These are phyloP conservation scores for Wallacemonas sp. DNA, from an alignment of 208 protist species.

Conservation along the genomic window DNA sequence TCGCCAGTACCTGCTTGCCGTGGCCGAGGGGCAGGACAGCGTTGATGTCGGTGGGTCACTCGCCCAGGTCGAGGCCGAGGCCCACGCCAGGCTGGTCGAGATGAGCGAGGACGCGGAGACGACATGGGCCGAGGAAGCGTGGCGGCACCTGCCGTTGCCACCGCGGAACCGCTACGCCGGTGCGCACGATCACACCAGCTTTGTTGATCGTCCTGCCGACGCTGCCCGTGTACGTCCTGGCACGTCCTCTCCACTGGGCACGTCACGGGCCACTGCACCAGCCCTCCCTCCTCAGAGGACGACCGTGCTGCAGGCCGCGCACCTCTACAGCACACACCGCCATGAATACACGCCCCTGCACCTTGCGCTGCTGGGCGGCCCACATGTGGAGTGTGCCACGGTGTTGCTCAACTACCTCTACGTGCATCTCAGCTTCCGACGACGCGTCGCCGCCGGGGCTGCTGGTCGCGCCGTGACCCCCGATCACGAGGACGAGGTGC, in stretches of 20 bases:
- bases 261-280: too few relatives aligned
- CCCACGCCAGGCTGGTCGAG: too few relatives aligned
- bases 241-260: too few relatives aligned
- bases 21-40: constrained; percentile 1
- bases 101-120: background rate
- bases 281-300: too few relatives aligned
- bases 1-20: constrained; percentile 1
- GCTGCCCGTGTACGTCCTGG: background rate
- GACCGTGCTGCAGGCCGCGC: background rate
- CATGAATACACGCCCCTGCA: constrained; percentile 72
- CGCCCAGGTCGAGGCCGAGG: background rate
- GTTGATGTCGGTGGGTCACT: too few relatives aligned
- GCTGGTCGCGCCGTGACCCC: too few relatives aligned
- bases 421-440: constrained; percentile 20
- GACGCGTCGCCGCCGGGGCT: background rate
- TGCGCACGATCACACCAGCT: background rate
- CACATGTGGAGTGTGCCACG: constrained; percentile 30
- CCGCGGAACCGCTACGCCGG: constrained; percentile 1
- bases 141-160: background rate
- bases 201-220: background rate
- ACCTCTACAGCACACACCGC: constrained; percentile 45
- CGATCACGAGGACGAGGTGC: background rate
- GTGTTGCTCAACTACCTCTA: constrained; percentile 53
- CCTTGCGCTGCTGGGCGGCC: constrained; percentile 60
- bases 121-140: background rate